Base-by-base conservation (phyloP, 2,329 filamentous ascomycete genomes). In the Chlorencoelia australis region DNA sequence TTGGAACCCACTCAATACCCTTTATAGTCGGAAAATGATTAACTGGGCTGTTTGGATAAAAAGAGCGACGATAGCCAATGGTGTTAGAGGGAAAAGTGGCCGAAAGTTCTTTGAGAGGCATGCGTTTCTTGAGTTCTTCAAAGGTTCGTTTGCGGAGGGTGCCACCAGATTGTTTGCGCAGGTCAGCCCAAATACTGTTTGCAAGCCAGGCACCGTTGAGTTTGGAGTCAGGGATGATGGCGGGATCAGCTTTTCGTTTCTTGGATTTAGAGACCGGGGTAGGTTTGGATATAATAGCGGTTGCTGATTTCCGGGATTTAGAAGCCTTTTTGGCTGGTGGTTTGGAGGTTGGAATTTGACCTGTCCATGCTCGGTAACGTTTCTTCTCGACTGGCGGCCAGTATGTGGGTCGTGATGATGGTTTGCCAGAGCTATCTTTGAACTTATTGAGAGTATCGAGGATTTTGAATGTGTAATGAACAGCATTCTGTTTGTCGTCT, bases 401-500 rank as follows among this genome's bases (percentile, higher is more conserved):
- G 19, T 52, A 52, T 7, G 27, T 30, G 8, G 19, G 28, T 22
- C 51, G 44, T 14, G 22, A 22, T 9, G 47, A 37, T 17, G 17
- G 22, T 14, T 41, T 40, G n/a, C 50, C 51, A 13, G 43, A 5
- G 1, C 13, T 10, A 32, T 52, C 50, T 3, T 34, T 35, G 10
- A 51, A 30, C 9, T 39, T 43, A 1, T 36, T 19, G 9, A 58
- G 46, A 3, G 39, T 40, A 20, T 54, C 47, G 6, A 57, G 35
- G 14, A 57, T 55, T 38, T 50, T 55, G 32, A 49, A 52, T 8
- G 49, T 51, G 16, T 51, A 27, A 33, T 50, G 49, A 4, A 45
- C 54, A 4, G 45, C 54, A 38, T 52, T 56, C 5, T 39, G 35
- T 29, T 51, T 54, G 25, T 54, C 49, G 20, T 57, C 54, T 28